Evolutionary conservation across 331 rosid genomes (phyloP), one percentile per base, ranked within the genome.

Genomic region (Telfairia occidentalis): DNA sequence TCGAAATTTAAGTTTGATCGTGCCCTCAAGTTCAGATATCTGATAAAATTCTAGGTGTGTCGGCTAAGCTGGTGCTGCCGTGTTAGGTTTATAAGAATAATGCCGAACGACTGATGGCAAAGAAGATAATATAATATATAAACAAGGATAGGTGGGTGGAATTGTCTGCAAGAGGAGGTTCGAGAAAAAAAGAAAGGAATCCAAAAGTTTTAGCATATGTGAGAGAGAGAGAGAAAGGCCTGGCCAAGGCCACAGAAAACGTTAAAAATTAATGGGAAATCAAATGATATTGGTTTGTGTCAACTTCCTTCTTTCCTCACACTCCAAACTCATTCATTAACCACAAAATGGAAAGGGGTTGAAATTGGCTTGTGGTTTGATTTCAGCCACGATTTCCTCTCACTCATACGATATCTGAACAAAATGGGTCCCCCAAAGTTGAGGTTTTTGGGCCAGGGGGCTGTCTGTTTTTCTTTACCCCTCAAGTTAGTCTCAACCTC

Each of bases 21-120:
- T 67, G n/a, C 21, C 73, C 73, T 49, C 13, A 23, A 35, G 5
- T 66, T 10, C 12, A 21, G 52, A 12, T 66, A 66, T 12, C 9
- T 42, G 73, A 67, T 67, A n/a, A n/a, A n/a, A 50, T 67, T 65
- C 30, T 65, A 23, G 73, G 54, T 67, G 54, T 67, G 73, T 66
- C 73, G 73, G 73, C 73, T 4, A n/a, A n/a, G n/a, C n/a, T n/a
- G n/a, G n/a, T n/a, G 53, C 37, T 42, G 73, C 21, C 5, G n/a
- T 24, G 54, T 40, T 67, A 67, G 73, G 73, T 67, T 3, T 67
- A 67, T 24, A 42, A 42, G 21, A 67, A 67, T 65, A 65, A 65
- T 21, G 50, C 10, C 18, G 9, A 64, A 9, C 72, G 29, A n/a
- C n/a, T n/a, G n/a, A 65, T 65, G 72, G 42, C 32, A 19, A 43